Conservation (phyloP, 768 basidiomycete species). For the Calocybe gangraenosa region DNA sequence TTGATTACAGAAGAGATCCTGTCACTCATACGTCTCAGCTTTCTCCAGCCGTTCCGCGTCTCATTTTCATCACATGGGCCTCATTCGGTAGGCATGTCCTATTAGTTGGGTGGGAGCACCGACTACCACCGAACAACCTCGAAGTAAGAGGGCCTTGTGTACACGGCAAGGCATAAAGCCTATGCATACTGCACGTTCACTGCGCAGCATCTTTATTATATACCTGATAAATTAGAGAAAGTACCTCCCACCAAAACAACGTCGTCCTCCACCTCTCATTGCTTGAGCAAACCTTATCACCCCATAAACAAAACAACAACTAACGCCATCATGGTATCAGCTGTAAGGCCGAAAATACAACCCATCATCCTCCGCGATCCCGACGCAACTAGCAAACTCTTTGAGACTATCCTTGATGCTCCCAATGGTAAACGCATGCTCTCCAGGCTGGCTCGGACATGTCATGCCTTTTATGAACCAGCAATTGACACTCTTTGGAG, state of each 20-base stretch:
- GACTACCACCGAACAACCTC: slow-evolving; percentile 27
- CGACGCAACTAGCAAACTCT: slow-evolving; percentile 48
- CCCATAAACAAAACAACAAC: slow-evolving; percentile 19
- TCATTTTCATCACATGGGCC: slow-evolving; percentile 7
- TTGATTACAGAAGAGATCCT: background rate
- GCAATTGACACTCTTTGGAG: slow-evolving; percentile 72
- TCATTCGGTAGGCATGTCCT: slow-evolving; percentile 12
- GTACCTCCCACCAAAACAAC: slow-evolving; percentile 21
- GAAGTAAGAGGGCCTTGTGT: slow-evolving; percentile 18
- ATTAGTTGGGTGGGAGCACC: slow-evolving; percentile 1
- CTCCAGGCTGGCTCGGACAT: slow-evolving; percentile 71
- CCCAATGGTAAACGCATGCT: slow-evolving; percentile 65
- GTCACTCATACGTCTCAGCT: background rate
- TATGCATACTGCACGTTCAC: slow-evolving; percentile 36
- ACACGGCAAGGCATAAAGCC: slow-evolving; percentile 15
- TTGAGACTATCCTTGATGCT: slow-evolving; percentile 45
- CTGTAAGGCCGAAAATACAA: slow-evolving; percentile 47
- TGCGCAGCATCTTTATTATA: slow-evolving; percentile 35
- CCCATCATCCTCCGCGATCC: slow-evolving; percentile 59
- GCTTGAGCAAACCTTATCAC: slow-evolving; percentile 20
- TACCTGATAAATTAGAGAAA: slow-evolving; percentile 26
- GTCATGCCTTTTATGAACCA: slow-evolving; percentile 68
- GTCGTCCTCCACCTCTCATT: slow-evolving; percentile 28
- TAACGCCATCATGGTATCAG: slow-evolving; percentile 27
- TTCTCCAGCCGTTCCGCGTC: background rate